These are phyloP conservation scores for Aspergillus cejpii DNA, from an alignment of 2,329 filamentous ascomycete genomes.

Conservation along the genomic window DNA sequence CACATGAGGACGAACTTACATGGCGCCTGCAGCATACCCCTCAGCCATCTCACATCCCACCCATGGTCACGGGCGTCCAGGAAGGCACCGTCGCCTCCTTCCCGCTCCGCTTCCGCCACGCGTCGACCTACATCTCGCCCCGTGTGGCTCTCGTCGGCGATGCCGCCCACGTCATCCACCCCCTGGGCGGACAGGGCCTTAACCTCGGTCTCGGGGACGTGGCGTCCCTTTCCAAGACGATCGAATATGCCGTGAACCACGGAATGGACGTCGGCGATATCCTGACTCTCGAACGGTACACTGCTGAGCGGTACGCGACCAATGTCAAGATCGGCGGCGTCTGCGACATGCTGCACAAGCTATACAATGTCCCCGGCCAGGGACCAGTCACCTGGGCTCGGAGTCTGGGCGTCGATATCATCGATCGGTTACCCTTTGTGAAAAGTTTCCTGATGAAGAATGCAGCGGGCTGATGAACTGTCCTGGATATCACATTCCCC, in stretches of 20 bases:
- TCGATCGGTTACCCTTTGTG: slow-evolving; percentile 66
- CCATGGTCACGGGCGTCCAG: slow-evolving; percentile 63
- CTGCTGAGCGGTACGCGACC: slow-evolving; percentile 68
- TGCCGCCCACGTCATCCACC: slow-evolving; percentile 90
- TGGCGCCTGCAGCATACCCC: slow-evolving; percentile 73
- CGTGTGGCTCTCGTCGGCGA: slow-evolving; percentile 90
- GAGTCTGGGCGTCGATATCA: slow-evolving; percentile 66
- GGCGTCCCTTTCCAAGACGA: slow-evolving; percentile 65
- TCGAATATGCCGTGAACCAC: slow-evolving; percentile 69
- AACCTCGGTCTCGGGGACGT: slow-evolving; percentile 92
- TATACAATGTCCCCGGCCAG: slow-evolving; percentile 68
- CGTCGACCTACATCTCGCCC: slow-evolving; percentile 86
- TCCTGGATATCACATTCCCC: not conserved
- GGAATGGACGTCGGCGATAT: slow-evolving; percentile 80
- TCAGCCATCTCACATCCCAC: slow-evolving; percentile 54
- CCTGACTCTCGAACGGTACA: slow-evolving; percentile 75
- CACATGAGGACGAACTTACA: slow-evolving; percentile 65
- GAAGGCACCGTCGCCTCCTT: slow-evolving; percentile 78
- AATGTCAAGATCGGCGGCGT: slow-evolving; percentile 75
- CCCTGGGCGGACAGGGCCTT: slow-evolving; percentile 86
- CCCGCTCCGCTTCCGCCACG: slow-evolving; percentile 82
- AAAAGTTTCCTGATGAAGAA: slow-evolving; percentile 81
- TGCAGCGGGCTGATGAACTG: slow-evolving; percentile 38
- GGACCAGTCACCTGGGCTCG: slow-evolving; percentile 75
- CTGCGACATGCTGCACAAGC: slow-evolving; percentile 82